phyloP scores from a whole-genome alignment of 2,329 filamentous ascomycete species.

The Didymosphaeria variabile region DNA sequence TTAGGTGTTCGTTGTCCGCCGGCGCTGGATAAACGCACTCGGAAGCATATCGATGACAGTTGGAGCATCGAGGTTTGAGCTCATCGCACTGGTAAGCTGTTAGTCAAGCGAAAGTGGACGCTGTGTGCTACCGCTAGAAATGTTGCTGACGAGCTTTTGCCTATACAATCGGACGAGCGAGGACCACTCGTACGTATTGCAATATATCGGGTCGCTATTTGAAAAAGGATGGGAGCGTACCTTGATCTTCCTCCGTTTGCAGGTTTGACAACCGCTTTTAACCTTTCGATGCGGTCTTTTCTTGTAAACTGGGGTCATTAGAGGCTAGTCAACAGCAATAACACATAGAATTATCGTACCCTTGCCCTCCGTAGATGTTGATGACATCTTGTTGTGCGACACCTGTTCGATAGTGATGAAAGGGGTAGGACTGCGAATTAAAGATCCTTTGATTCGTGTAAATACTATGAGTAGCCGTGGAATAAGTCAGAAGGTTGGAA shows the following conservation, averaged over 20 bases:
- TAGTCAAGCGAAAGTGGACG: neutral
- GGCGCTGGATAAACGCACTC: constrained; percentile 26
- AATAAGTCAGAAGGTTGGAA: neutral
- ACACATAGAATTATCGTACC: neutral
- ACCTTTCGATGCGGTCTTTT: constrained; percentile 26
- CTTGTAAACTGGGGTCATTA: constrained; percentile 21
- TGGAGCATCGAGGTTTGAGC: constrained; percentile 28
- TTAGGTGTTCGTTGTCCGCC: constrained; percentile 11
- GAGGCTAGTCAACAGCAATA: neutral
- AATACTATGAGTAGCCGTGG: neutral
- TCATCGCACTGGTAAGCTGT: constrained; percentile 27
- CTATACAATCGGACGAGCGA: neutral
- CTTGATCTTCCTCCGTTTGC: constrained; percentile 28
- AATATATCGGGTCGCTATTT: neutral
- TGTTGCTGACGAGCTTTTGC: neutral
- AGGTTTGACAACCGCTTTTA: constrained; percentile 25
- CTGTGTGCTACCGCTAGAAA: neutral
- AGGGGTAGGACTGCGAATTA: neutral
- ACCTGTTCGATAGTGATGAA: neutral
- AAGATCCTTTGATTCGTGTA: neutral
- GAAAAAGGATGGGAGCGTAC: constrained; percentile 6
- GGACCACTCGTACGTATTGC: neutral
- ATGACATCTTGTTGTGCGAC: neutral
- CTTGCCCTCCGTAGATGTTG: constrained; percentile 1
- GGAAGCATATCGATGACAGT: constrained; percentile 26